phyloP scores from a whole-genome alignment of 2,329 filamentous ascomycete genomes.

The Talaromyces rugulosus region DNA sequence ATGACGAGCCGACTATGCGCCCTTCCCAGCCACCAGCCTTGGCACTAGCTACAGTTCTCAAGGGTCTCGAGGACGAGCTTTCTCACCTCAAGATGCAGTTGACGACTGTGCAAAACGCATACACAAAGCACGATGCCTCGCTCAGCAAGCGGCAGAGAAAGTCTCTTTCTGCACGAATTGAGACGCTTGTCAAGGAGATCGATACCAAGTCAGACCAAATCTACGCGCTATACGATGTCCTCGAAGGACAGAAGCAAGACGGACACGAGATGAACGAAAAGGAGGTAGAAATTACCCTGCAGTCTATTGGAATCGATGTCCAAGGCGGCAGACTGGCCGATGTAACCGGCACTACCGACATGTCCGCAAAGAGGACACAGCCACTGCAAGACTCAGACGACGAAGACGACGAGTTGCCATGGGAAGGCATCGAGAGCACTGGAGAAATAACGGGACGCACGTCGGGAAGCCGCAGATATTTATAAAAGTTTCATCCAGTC shows the following conservation, averaged over 20 bases:
- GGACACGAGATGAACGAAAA: constrained; percentile 61
- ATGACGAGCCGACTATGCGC: constrained; percentile 57
- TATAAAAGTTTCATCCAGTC: neutral
- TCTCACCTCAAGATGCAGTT: constrained; percentile 69
- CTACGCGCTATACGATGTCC: constrained; percentile 76
- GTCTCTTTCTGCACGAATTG: constrained; percentile 57
- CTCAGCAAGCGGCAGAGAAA: constrained; percentile 63
- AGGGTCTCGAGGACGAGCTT: constrained; percentile 75
- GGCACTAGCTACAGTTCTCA: constrained; percentile 78
- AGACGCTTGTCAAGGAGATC: constrained; percentile 58
- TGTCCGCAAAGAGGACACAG: neutral
- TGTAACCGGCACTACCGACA: constrained; percentile 23
- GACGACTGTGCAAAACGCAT: constrained; percentile 56
- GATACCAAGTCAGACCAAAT: constrained; percentile 75
- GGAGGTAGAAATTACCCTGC: constrained; percentile 61
- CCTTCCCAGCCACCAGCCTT: constrained; percentile 63
- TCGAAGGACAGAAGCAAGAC: constrained; percentile 70
- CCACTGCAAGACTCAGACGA: constrained; percentile 11
- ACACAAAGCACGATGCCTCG: constrained; percentile 64
- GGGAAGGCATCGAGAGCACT: constrained; percentile 42
- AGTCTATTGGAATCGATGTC: constrained; percentile 38
- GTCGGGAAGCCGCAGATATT: neutral
- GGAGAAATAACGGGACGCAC: constrained; percentile 32
- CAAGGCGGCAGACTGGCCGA: constrained; percentile 16
- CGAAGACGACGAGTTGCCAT: constrained; percentile 37